phyloP scores from a whole-genome alignment of 371 early-diverging fungal species.

The Lichtheimia ornata region DNA sequence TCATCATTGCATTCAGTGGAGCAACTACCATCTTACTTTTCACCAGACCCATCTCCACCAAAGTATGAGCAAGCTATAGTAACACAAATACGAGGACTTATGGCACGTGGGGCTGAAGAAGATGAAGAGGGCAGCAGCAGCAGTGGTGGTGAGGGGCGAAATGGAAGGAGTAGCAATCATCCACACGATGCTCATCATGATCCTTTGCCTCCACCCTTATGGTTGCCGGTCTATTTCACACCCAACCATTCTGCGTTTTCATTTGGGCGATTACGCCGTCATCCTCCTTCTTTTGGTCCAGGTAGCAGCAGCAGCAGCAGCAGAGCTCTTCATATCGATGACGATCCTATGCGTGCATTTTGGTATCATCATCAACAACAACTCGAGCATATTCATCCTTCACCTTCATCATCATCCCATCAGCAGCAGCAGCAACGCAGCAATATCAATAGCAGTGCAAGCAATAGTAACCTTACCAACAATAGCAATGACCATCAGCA shows the following conservation, averaged over 20 bases:
- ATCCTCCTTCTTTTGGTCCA: conserved; percentile 9
- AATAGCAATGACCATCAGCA: neutral
- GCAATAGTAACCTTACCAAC: neutral
- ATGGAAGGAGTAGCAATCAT: neutral
- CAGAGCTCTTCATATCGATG: neutral
- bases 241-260: conserved; percentile 23
- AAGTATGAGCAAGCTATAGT: conserved; percentile 54
- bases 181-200: conserved; percentile 2
- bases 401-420: conserved; percentile 1
- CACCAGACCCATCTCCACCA: conserved; percentile 38
- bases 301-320: neutral
- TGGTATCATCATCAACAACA: conserved; percentile 22
- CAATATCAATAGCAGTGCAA: neutral
- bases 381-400: conserved; percentile 6
- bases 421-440: too few relatives aligned
- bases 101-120: conserved; percentile 2
- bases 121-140: neutral
- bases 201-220: conserved; percentile 18
- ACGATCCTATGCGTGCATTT: conserved; percentile 17
- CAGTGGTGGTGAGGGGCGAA: neutral
- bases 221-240: conserved; percentile 24
- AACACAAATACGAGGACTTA: conserved; percentile 40
- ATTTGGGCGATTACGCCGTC: conserved; percentile 22
- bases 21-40: conserved; percentile 36
- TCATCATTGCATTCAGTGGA: conserved; percentile 27